Conservation (phyloP, 306 rosid species). For the Acacia melanoxylon region DNA sequence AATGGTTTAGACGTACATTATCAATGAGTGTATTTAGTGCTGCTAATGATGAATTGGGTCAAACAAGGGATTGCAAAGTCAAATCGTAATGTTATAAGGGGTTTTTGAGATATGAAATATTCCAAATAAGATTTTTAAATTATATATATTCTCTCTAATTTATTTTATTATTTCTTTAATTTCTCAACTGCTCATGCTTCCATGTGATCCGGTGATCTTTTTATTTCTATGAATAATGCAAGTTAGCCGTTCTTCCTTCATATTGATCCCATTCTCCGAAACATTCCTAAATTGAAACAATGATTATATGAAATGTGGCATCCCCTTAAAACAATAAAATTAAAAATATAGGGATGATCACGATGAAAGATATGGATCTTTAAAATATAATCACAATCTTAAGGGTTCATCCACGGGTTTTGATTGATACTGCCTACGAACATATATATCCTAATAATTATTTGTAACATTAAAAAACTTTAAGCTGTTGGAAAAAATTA, state of each 20-base stretch:
- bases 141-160: not conserved
- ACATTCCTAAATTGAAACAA: not conserved
- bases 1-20: not conserved
- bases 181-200: constrained; percentile 4
- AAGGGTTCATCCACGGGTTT: constrained; percentile 1
- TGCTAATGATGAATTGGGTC: not conserved
- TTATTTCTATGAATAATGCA: not conserved
- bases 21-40: not conserved
- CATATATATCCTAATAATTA: not conserved
- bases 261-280: not conserved
- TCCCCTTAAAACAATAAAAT: not conserved
- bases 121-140: not conserved
- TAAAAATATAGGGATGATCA: not conserved
- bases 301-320: constrained; percentile 4
- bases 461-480: not conserved
- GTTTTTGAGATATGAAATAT: not conserved
- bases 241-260: not conserved
- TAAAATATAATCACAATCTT: not conserved
- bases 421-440: not conserved
- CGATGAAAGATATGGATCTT: not conserved
- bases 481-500: not conserved
- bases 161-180: not conserved
- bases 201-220: not conserved
- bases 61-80: not conserved
- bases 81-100: not conserved